These are phyloP conservation scores for Phoma sp. DNA, from an alignment of 2,329 filamentous ascomycete genomes.

Conservation along the genomic window DNA sequence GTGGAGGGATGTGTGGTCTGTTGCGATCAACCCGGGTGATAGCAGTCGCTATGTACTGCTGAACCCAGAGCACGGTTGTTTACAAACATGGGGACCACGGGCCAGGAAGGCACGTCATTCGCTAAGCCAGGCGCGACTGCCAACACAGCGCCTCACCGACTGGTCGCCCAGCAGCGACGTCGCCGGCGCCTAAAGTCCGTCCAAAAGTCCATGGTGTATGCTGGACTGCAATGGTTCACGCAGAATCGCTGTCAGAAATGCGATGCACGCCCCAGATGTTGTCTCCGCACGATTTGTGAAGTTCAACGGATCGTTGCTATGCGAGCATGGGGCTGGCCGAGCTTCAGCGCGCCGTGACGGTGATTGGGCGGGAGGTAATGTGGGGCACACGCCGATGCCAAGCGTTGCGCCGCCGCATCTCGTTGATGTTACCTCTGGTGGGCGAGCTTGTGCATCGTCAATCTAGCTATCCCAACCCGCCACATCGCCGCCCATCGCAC, in stretches of 20 bases:
- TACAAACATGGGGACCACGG: conserved; percentile 30
- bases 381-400: background rate
- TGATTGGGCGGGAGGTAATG: background rate
- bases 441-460: conserved; percentile 22
- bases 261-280: too few relatives aligned
- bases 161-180: conserved; percentile 40
- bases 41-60: conserved; percentile 17
- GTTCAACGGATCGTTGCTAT: conserved; percentile 10
- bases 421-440: conserved; percentile 13
- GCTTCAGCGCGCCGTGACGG: background rate
- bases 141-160: conserved; percentile 31
- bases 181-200: background rate
- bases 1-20: conserved; percentile 25
- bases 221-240: background rate
- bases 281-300: background rate
- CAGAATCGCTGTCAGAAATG: background rate
- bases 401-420: conserved; percentile 6
- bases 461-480: conserved; percentile 17
- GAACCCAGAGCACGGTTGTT: conserved; percentile 28
- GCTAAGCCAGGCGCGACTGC: conserved; percentile 32
- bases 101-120: conserved; percentile 35
- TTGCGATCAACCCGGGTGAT: background rate
- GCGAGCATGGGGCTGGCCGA: conserved; percentile 1
- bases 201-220: background rate
- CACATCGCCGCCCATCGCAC: conserved; percentile 8